phyloP scores from a whole-genome alignment of 768 basidiomycete species.

The Psilocybe subaeruginosa region DNA sequence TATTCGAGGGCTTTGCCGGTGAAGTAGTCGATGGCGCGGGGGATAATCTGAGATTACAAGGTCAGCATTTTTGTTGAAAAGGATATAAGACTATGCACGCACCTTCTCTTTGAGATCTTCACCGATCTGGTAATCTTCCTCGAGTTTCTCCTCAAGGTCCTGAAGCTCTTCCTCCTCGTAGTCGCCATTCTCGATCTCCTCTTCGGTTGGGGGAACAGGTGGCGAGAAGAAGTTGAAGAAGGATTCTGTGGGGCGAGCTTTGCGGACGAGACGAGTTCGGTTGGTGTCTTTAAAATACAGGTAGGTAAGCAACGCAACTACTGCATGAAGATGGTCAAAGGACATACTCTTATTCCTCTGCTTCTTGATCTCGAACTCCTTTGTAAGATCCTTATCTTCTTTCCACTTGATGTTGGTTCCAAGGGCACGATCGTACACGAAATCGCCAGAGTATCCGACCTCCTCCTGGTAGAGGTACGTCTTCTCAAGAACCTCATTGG shows the following conservation, averaged over 20 bases:
- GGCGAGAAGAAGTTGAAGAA: conserved; percentile 99
- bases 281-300: conserved; percentile 64
- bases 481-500: conserved; percentile 83
- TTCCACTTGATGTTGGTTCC: conserved; percentile 98
- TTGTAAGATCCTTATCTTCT: conserved; percentile 96
- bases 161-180: conserved; percentile 85
- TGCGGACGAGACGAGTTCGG: conserved; percentile 80
- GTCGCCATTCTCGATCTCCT: conserved; percentile 69
- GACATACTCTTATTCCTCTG: conserved; percentile 95
- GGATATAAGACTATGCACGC: conserved; percentile 15
- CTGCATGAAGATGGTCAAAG: neutral
- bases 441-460: conserved; percentile 95
- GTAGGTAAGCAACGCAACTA: conserved; percentile 8
- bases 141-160: conserved; percentile 90
- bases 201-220: conserved; percentile 71
- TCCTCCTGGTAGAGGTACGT: conserved; percentile 93
- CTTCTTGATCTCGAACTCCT: conserved; percentile 98
- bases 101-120: conserved; percentile 98
- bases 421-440: conserved; percentile 92
- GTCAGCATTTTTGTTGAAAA: neutral
- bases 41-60: conserved; percentile 68
- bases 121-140: conserved; percentile 97
- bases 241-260: conserved; percentile 88
- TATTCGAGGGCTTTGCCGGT: conserved; percentile 94
- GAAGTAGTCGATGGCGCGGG: conserved; percentile 96